Conservation (phyloP, 495 filamentous ascomycete genomes). For the Penicillium paxilli region DNA sequence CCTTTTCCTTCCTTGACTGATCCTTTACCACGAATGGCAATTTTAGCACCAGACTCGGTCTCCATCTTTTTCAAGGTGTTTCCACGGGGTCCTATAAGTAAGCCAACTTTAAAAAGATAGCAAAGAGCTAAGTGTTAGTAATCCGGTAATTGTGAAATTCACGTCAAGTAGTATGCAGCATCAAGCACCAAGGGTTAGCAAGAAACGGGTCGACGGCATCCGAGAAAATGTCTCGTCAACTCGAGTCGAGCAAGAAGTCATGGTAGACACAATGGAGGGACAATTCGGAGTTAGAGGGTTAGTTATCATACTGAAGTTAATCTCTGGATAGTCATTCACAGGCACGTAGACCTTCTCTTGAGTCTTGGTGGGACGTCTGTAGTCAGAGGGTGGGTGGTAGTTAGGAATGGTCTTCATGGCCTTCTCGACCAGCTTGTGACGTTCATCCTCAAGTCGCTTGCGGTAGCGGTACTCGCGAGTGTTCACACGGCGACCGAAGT, state of each 20-base stretch:
- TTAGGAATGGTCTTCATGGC: constrained; percentile 98
- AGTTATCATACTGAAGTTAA: constrained; percentile 99
- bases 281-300: constrained; percentile 91
- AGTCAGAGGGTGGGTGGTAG: constrained; percentile 96
- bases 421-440: constrained; percentile 96
- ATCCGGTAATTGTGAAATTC: constrained; percentile 46
- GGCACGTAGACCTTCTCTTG: constrained; percentile 99
- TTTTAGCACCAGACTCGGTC: constrained; percentile 92
- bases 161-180: constrained; percentile 30
- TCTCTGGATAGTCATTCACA: constrained; percentile 99
- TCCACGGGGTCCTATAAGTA: constrained; percentile 99
- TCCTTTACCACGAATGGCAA: constrained; percentile 98
- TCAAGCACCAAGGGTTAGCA: constrained; percentile 58
- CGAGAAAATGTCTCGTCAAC: constrained; percentile 34
- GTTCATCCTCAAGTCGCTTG: constrained; percentile 96
- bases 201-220: constrained; percentile 50
- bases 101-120: constrained; percentile 91
- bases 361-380: constrained; percentile 97
- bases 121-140: constrained; percentile 87
- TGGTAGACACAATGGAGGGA: constrained; percentile 49
- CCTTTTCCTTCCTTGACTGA: constrained; percentile 99
- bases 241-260: constrained; percentile 51
- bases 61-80: constrained; percentile 99
- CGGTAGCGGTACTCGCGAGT: constrained; percentile 96
- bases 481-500: constrained; percentile 97